Evolutionary conservation across 2,329 filamentous ascomycete genomes (phyloP), one percentile per base, ranked within the genome.

Genomic region (Fusarium piperis): DNA sequence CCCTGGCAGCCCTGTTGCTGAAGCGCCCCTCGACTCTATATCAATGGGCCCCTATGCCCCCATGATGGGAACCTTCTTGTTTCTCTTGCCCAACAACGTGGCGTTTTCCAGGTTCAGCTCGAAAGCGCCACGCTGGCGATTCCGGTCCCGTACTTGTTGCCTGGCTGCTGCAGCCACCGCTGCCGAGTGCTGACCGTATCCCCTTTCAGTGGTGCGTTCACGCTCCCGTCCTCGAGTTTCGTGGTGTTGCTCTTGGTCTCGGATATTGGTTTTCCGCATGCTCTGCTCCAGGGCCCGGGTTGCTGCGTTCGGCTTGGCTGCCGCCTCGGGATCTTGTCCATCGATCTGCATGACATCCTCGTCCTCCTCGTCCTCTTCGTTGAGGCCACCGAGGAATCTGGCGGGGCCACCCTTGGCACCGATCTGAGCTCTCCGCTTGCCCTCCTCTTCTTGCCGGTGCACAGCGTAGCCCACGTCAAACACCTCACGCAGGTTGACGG

Each of bases 381-480:
- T 91, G 70, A 97, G 88, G 8, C 89, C 89, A 26, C 89, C 89
- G 8, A 90, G 80, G 78, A 72, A 82, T 70, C 71, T 86, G 1
- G 77, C 91, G 83, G 77, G 91, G 80, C 84, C 92, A 85, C 76
- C 92, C 88, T 86, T 95, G 86, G 83, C 89, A 85, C 88, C 88
- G 75, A 95, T 88, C 78, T 97, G 93, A 81, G 97, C 97, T 71
- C 94, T 90, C 60, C 94, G 91, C 84, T 98, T 98, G 76, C 90
- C 92, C 81, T 98, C 96, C 80, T 99, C 96, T 82, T 98, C 96
- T 81, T 98, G 94, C 52, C 96, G 88, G 80, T 98, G 96, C 10
- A 99, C 96, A 10, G 96, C 95, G 78, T 99, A 99, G n/a, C 94
- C 92, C 55, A 99, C 95, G 78, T 99, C 96, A 74, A 99, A 99